phyloP scores from a whole-genome alignment of 2,329 filamentous ascomycete genomes.

The Diaporthe sp. region DNA sequence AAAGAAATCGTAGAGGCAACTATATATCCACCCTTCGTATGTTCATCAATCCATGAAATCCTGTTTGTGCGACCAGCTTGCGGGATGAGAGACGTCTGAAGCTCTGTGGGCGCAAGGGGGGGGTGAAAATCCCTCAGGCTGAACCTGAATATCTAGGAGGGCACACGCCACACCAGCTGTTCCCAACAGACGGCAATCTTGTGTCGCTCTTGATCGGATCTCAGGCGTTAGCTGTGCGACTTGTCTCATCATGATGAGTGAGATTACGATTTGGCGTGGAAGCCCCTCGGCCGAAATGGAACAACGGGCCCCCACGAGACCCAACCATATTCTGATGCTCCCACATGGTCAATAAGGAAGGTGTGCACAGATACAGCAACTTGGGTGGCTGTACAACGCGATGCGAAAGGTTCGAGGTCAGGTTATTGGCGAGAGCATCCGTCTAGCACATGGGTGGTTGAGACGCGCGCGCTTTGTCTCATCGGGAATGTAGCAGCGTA shows the following conservation, averaged over 20 bases:
- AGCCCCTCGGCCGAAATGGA: not conserved
- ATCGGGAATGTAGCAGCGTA: conserved; percentile 20
- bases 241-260: not conserved
- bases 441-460: not conserved
- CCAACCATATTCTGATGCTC: not conserved
- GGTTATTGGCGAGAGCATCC: not conserved
- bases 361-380: not conserved
- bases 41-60: not conserved
- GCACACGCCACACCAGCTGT: no score
- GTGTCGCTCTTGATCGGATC: not conserved
- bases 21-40: no score
- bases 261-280: not conserved
- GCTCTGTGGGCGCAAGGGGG: not conserved
- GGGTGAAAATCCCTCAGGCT: not conserved
- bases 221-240: not conserved
- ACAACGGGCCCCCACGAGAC: not conserved
- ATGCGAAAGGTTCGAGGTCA: not conserved
- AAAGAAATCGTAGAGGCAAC: not conserved
- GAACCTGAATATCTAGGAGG: no score
- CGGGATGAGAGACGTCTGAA: not conserved
- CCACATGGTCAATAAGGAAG: not conserved
- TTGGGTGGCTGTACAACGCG: not conserved
- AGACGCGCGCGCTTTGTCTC: conserved; percentile 16
- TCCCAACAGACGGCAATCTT: not conserved
- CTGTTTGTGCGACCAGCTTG: not conserved